Evolutionary conservation across 768 basidiomycete species (phyloP).

Genomic region (Calocera viscosa): DNA sequence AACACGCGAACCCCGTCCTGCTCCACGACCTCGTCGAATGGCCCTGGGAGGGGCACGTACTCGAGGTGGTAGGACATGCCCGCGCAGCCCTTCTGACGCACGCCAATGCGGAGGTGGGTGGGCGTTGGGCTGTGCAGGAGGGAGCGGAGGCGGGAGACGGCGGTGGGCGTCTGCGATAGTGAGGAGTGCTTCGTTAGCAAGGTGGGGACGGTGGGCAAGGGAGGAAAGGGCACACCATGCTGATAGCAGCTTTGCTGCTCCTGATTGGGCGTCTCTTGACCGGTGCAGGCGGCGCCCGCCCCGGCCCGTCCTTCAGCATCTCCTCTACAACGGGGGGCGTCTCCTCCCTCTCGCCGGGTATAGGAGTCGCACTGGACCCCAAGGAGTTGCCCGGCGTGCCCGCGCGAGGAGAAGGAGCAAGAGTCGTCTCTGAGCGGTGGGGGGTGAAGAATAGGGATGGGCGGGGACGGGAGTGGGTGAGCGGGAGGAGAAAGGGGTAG

Average conservation of each 20-base stretch:
- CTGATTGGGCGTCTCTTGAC: conserved; percentile 27
- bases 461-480: conserved; percentile 2
- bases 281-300: not conserved
- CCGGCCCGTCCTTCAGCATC: not conserved
- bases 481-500: conserved; percentile 1
- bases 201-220: not conserved
- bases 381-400: not conserved
- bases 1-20: conserved; percentile 90
- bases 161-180: conserved; percentile 56
- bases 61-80: conserved; percentile 84
- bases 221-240: conserved; percentile 41
- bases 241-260: conserved; percentile 63
- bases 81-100: conserved; percentile 95
- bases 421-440: not conserved
- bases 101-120: conserved; percentile 85
- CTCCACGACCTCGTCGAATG: conserved; percentile 92
- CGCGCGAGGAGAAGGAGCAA: not conserved
- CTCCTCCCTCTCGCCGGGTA: not conserved
- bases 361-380: not conserved
- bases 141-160: conserved; percentile 57
- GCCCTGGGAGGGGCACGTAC: conserved; percentile 78
- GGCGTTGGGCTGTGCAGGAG: conserved; percentile 75
- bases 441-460: conserved; percentile 4
- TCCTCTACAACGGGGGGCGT: not conserved
- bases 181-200: conserved; percentile 12